phyloP scores from a whole-genome alignment of 202 grass and related monocot species.

The Panicum hallii region DNA sequence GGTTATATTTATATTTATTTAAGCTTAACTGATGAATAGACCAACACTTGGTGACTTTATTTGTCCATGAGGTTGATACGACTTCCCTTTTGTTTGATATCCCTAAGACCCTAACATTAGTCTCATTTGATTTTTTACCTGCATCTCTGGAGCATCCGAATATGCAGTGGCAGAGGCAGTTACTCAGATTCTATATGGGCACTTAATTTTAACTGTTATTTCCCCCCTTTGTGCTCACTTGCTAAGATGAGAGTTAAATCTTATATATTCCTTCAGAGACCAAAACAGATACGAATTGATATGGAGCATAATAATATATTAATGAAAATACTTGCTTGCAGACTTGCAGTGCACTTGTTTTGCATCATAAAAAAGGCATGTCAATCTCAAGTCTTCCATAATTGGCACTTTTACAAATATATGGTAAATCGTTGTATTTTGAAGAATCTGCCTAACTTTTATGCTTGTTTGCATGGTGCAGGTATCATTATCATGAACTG shows the following conservation, averaged over 20 bases:
- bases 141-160: slow-evolving; percentile 2
- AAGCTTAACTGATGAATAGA: not conserved
- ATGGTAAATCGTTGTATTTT: not conserved
- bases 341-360: not conserved
- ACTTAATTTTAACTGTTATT: not conserved
- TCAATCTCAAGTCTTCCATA: not conserved
- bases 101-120: not conserved
- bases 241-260: not conserved
- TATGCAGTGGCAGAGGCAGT: slow-evolving; percentile 16
- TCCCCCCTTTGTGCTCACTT: not conserved
- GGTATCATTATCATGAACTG: slow-evolving; percentile 21
- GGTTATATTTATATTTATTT: not conserved
- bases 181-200: not conserved
- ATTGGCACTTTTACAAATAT: not conserved
- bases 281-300: slow-evolving; percentile 6
- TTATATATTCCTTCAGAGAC: not conserved
- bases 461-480: slow-evolving; percentile 41
- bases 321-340: not conserved
- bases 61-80: slow-evolving; percentile 5
- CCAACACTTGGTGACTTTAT: not conserved
- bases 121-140: slow-evolving; percentile 31
- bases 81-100: not conserved
- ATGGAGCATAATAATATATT: not conserved
- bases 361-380: slow-evolving; percentile 18
- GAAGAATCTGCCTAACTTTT: not conserved